Conservation (phyloP, 257 asterid genomes). For the Ehretia macrophylla region DNA sequence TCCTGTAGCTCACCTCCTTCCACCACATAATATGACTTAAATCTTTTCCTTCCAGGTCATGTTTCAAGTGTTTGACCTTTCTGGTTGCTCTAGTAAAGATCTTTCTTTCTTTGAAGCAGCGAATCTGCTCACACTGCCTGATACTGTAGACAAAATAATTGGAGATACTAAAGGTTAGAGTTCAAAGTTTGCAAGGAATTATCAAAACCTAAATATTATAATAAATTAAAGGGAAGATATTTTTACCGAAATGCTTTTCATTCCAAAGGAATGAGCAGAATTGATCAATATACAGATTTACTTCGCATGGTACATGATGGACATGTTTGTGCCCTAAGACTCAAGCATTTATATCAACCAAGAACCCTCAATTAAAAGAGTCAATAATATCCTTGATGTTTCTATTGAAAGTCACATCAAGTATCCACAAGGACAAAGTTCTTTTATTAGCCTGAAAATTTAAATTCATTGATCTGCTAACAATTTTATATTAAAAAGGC, state of each 20-base stretch:
- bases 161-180: background rate
- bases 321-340: background rate
- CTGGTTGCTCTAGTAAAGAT: constrained; percentile 34
- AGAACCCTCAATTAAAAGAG: background rate
- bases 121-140: constrained; percentile 28
- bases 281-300: background rate
- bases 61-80: constrained; percentile 41
- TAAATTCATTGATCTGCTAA: no score
- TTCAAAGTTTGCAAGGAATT: no score
- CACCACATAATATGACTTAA: constrained; percentile 78
- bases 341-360: background rate
- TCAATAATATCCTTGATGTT: background rate
- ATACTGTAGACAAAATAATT: constrained; percentile 21
- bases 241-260: background rate
- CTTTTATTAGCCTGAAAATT: no score
- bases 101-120: constrained; percentile 48
- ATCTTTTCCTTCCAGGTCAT: constrained; percentile 53
- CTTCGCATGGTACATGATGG: background rate
- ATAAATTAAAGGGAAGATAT: background rate
- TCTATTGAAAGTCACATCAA: background rate
- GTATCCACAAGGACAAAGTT: no score
- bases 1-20: constrained; percentile 69
- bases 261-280: background rate
- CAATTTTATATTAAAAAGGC: no score
- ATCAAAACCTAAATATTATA: no score